Base-by-base conservation (phyloP, 768 basidiomycete genomes). In the Suillus tomentosus region DNA sequence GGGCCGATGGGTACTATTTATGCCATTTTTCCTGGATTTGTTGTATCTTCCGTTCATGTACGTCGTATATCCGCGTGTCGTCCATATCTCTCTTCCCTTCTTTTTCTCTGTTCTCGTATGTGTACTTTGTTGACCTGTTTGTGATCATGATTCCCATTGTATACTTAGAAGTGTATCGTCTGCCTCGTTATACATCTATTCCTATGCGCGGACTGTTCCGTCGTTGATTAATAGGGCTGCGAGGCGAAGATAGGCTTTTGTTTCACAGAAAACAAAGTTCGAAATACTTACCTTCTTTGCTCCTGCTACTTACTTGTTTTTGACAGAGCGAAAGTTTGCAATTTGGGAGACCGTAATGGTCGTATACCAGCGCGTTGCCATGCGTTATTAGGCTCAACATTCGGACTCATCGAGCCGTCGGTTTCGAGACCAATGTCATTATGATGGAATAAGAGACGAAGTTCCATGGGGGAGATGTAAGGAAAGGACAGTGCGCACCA, bases 1-100 rank as follows among this genome's bases (percentile, higher is more conserved):
- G 24, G 27, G 17, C 19, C 24, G 11, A 58, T 40, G 24, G 39
- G 11, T 27, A 36, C 36, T 36, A 17, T 58, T 58, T 58, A 11
- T 58, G 5, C 10, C 17, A 27, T 17, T 40, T 57, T 58, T 27
- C 57, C 27, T 58, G 57, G 10, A 17, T 58, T 40, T 57, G 7
- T 56, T 40, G 22, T 58, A 58, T 42, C 40, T 40, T 42, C 11
- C 53, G 19, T 19, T 31, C 40, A 58, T 58, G 57, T 58, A 27
- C 11, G 40, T 19, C 40, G 24, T 19, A 58, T 42, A 57, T 42
- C 24, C 27, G 3, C 42, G 11, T 19, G 22, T 58, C 40, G 8
- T 58, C 27, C 19, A 58, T n/a, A 27, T 27, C 15, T 40, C 15
- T 15, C 15, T 19, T 40, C 10, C 31, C 24, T 11, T 24, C 9